Conservation (phyloP, 768 basidiomycete genomes). For the Psilocybe cubensis region DNA sequence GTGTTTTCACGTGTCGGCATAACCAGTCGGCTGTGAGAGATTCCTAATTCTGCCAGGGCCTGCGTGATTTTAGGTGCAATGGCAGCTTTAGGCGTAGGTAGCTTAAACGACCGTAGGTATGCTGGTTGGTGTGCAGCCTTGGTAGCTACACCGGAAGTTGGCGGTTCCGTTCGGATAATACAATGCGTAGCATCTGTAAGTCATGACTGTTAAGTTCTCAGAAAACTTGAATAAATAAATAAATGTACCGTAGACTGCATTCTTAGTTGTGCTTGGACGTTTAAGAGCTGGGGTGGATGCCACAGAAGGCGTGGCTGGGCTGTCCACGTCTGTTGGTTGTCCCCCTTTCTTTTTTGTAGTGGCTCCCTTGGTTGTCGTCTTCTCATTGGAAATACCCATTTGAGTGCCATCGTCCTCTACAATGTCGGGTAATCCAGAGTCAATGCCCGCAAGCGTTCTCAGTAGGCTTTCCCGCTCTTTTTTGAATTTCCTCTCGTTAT, state of each 20-base stretch:
- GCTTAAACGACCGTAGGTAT: slow-evolving; percentile 84
- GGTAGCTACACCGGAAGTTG: slow-evolving; percentile 56
- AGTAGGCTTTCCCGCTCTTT: slow-evolving; percentile 88
- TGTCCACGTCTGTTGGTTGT: slow-evolving; percentile 43
- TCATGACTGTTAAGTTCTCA: background rate
- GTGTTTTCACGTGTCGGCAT: slow-evolving; percentile 93
- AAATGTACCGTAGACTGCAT: slow-evolving; percentile 59
- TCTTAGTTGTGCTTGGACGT: slow-evolving; percentile 54
- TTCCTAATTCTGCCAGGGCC: slow-evolving; percentile 75
- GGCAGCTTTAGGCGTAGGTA: slow-evolving; percentile 77
- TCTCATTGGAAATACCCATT: slow-evolving; percentile 48
- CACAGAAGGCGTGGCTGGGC: slow-evolving; percentile 50
- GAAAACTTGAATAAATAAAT: background rate
- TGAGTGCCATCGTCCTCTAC: slow-evolving; percentile 66
- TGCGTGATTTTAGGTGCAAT: slow-evolving; percentile 77
- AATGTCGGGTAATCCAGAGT: slow-evolving; percentile 82
- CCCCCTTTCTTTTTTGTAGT: slow-evolving; percentile 46
- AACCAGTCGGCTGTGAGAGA: slow-evolving; percentile 75
- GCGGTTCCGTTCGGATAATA: slow-evolving; percentile 69
- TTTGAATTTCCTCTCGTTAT: slow-evolving; percentile 87
- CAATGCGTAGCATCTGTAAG: slow-evolving; percentile 67
- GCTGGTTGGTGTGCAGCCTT: slow-evolving; percentile 82
- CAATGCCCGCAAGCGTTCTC: slow-evolving; percentile 81
- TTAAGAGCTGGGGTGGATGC: slow-evolving; percentile 38
- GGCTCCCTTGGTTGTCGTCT: slow-evolving; percentile 13